phyloP scores from a whole-genome alignment of 768 basidiomycete species.

The Russula lepida region DNA sequence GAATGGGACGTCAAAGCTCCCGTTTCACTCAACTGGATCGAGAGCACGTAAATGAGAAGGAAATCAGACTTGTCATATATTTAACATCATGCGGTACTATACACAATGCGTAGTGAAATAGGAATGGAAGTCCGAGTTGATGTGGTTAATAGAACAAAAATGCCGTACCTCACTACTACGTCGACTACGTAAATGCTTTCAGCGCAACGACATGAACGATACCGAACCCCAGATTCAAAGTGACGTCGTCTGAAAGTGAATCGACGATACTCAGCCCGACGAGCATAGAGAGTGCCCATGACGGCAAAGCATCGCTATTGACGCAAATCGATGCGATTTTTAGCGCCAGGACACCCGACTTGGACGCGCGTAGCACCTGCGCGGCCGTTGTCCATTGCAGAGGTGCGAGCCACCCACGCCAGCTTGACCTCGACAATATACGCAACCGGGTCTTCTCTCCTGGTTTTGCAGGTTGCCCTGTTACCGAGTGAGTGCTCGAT shows the following conservation, averaged over 20 bases:
- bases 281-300: slow-evolving; percentile 25
- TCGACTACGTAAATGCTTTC: not conserved
- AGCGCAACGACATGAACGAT: slow-evolving; percentile 31
- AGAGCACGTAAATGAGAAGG: slow-evolving; percentile 3
- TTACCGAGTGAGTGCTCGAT: not conserved
- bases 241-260: slow-evolving; percentile 36
- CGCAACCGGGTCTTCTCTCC: not conserved
- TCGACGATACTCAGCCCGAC: slow-evolving; percentile 36
- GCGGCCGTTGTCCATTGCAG: not conserved
- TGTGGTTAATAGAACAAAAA: not conserved
- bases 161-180: not conserved
- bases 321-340: slow-evolving; percentile 25
- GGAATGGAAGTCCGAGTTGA: not conserved
- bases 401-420: not conserved
- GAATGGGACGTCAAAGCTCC: slow-evolving; percentile 48
- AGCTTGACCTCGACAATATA: not conserved
- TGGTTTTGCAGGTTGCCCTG: not conserved
- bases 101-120: not conserved
- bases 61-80: not conserved
- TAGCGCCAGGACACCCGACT: slow-evolving; percentile 24
- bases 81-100: not conserved
- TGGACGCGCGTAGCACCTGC: not conserved
- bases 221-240: slow-evolving; percentile 32
- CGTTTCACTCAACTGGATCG: slow-evolving; percentile 25
- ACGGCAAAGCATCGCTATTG: slow-evolving; percentile 20